Conservation (phyloP, 768 basidiomycete genomes). For the Naganishia antarctica region DNA sequence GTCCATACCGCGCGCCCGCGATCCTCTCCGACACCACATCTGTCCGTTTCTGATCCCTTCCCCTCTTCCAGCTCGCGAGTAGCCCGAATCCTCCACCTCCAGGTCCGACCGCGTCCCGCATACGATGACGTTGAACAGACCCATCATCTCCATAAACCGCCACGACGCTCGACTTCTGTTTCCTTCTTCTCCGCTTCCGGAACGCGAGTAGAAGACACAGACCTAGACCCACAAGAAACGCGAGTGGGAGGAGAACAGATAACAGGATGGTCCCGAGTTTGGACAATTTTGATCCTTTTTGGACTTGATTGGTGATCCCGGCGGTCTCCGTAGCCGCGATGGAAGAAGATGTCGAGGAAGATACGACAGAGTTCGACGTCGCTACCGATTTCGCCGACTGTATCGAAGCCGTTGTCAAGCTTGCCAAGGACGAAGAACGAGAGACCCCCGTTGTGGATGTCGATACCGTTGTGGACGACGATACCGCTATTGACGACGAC, state of each 20-base stretch:
- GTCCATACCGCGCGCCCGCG: conserved; percentile 1
- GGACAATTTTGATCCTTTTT: not conserved
- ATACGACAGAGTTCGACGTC: too few relatives aligned
- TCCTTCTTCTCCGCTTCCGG: not conserved
- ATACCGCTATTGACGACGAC: not conserved
- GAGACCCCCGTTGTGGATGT: not conserved
- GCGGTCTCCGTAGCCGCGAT: not conserved
- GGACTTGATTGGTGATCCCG: too few relatives aligned
- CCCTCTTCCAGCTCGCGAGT: not conserved
- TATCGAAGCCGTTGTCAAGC: not conserved
- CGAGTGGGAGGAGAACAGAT: conserved; percentile 2
- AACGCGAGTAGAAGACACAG: not conserved
- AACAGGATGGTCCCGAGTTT: conserved; percentile 6
- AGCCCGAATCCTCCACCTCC: not conserved
- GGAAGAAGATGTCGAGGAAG: not conserved
- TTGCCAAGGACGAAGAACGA: not conserved
- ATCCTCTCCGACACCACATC: not conserved
- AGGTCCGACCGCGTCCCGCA: not conserved
- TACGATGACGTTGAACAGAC: not conserved
- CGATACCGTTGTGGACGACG: not conserved
- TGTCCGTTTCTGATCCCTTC: not conserved
- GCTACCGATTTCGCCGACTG: too few relatives aligned
- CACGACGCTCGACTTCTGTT: not conserved
- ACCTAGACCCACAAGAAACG: not conserved
- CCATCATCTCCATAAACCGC: not conserved